Base-by-base conservation (phyloP, 208 protist genomes). In the Trypanosoma theileri region DNA sequence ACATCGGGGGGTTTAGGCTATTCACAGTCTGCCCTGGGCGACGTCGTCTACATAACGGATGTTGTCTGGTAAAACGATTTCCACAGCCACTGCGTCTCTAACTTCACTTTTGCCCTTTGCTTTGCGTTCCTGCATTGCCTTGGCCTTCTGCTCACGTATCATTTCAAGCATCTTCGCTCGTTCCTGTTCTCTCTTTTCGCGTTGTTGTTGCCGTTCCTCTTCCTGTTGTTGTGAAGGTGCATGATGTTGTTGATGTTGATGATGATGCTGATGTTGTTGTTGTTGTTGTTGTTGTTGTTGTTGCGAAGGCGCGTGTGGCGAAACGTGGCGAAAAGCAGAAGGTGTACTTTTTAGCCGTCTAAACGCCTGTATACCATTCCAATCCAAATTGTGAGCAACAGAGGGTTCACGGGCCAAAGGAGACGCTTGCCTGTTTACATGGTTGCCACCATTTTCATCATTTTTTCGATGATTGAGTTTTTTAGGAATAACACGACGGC, bases 101-200 rank as follows among this genome's bases (percentile, higher is more conserved):
- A 22, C 54, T 46, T 72, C 61, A 66, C 75, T 61, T 77, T 84
- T 69, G 55, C 63, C 68, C 71, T 75, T 45, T 57, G 73, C 53
- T 73, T 79, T 78, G 69, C 65, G 55, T 52, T 76, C 66, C 50
- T 59, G 57, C 55, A 78, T 78, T 13, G 75, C 77, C n/a, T 84
- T 78, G 12, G 75, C 74, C 60, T 86, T 86, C 67, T 79, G 82
- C 35, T 84, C 76, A 8, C 69, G 80, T 55, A 93, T 93, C 50
- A 88, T 82, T 65, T 84, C 79, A 74, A 85, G 80, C 84, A 92
- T 88, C n/a, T 77, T 77, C 55, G 74, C 72, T 4, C 88, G 84
- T 51, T 93, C 82, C 56, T 68, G 72, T 56, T 93, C 84, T 8
- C 88, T 77, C 62, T 84, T 84, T 57, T 82, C 85, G n/a, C 81